Base-by-base conservation (phyloP, 495 filamentous ascomycete genomes). In the Rhypophila decipiens region DNA sequence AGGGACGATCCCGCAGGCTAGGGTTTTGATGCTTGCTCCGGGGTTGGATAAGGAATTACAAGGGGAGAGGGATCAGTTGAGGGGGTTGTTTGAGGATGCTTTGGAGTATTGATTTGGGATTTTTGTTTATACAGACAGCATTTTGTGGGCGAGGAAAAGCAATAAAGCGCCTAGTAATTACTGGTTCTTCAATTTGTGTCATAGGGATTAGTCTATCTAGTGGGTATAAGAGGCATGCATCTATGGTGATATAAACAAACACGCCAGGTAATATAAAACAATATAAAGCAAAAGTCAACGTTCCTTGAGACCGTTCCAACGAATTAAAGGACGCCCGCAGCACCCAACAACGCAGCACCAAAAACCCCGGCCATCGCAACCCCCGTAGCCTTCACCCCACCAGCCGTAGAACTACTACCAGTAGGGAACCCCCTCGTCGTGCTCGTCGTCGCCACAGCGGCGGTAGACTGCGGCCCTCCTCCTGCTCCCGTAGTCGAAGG, bases 11-110 rank as follows among this genome's bases (percentile, higher is more conserved):
- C 93, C 93, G 21, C 93, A 98, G 71, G 75, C 77, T 39, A 73
- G 93, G 39, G 93, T 98, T 39, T 60, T 97, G 66, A 91, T 90
- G 86, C 66, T 98, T 42, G 94, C 94, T 33, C 93, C 93, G 4
- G 86, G 77, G 39, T 65, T 97, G 54, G 82, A 78, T 39, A 74
- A 70, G 57, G 82, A 86, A 59, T 79, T 83, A 62, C 81, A 85
- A 56, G 80, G 83, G n/a, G 72, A 73, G 47, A 61, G 65, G 50
- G 70, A 74, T 39, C 74, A 74, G 57, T 50, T 79, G 44, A 67
- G 69, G 52, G 56, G 51, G 31, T 47, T 75, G 46, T 80, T 80
- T 60, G 76, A 78, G 51, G 64, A 67, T 46, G 60, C 70, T 15
- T 56, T 77, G 65, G 57, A 58, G 55, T 65, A 76, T 59, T 76